These are phyloP conservation scores for Cydonia oblonga DNA, from an alignment of 331 rosid species.

Conservation along the genomic window DNA sequence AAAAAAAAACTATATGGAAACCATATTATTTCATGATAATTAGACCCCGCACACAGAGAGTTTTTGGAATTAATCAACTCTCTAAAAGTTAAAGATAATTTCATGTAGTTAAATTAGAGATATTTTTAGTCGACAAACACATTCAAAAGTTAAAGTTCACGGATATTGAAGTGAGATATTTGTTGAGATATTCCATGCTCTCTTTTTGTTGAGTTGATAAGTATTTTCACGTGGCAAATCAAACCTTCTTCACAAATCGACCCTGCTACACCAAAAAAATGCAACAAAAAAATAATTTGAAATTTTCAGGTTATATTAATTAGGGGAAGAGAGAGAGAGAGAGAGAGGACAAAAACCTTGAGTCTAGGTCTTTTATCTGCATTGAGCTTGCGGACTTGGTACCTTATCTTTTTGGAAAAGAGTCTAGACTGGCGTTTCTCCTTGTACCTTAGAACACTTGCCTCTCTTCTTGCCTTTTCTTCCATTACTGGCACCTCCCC, in stretches of 20 bases:
- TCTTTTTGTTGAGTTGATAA: neutral
- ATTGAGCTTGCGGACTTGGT: constrained; percentile 83
- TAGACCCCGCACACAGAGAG: neutral
- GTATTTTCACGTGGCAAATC: constrained; percentile 13
- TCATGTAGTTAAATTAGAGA: constrained; percentile 7
- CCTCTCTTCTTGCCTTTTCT: constrained; percentile 67
- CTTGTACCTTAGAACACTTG: constrained; percentile 72
- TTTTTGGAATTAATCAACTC: neutral
- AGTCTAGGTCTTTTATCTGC: constrained; percentile 85
- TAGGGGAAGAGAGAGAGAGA: neutral
- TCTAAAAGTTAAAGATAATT: neutral
- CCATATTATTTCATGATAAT: neutral
- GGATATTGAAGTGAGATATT: constrained; percentile 21
- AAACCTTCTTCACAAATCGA: constrained; percentile 73
- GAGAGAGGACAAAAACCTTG: constrained; percentile 27
- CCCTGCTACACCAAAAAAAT: constrained; percentile 44
- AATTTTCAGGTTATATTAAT: neutral
- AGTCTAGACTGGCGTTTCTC: constrained; percentile 71
- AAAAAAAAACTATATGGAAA: no score
- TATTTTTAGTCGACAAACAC: constrained; percentile 20
- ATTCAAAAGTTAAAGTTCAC: constrained; percentile 9
- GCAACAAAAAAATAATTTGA: constrained; percentile 9
- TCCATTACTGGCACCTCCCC: constrained; percentile 74
- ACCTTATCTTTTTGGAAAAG: constrained; percentile 94
- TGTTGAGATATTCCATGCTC: constrained; percentile 31